Evolutionary conservation across 2,329 filamentous ascomycete genomes (phyloP).

Genomic region (Stagonosporopsis tanaceti): DNA sequence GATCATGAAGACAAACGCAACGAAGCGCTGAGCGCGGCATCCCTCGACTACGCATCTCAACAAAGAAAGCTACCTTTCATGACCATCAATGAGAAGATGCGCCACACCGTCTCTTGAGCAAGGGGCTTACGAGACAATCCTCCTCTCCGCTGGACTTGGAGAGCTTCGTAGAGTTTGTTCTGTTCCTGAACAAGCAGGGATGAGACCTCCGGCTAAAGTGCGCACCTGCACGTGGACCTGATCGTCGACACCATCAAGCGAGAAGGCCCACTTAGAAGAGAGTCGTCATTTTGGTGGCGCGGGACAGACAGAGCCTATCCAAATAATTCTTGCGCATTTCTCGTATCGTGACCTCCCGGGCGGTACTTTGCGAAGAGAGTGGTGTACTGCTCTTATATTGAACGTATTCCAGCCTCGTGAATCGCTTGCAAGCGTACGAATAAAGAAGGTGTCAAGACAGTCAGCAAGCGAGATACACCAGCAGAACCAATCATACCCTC

Average conservation of each 20-base stretch:
- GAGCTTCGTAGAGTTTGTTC: constrained; percentile 19
- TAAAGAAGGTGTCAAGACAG: constrained; percentile 10
- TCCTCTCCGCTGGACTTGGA: constrained; percentile 29
- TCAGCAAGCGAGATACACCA: not conserved
- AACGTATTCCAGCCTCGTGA: constrained; percentile 1
- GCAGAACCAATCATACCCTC: constrained; percentile 6
- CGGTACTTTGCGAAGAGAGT: not conserved
- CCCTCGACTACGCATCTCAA: not conserved
- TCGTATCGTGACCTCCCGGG: not conserved
- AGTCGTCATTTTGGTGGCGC: constrained; percentile 19
- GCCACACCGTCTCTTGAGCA: not conserved
- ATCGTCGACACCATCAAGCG: constrained; percentile 30
- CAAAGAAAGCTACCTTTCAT: not conserved
- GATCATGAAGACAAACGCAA: not conserved
- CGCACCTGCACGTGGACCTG: constrained; percentile 30
- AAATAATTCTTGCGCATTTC: not conserved
- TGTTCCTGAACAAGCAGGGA: constrained; percentile 24
- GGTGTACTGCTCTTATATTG: not conserved
- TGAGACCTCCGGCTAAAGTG: constrained; percentile 30
- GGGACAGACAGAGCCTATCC: constrained; percentile 8
- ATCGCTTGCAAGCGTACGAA: constrained; percentile 5
- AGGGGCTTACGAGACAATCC: not conserved
- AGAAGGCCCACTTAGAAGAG: constrained; percentile 20
- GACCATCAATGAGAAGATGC: not conserved
- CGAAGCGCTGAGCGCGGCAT: not conserved